A percentile compares a stretch with the other conserved stretches of the same genome.
These are phyloP conservation scores for Penstemon newberryi DNA, from an alignment of 257 asterid species.

Conservation along the genomic window DNA sequence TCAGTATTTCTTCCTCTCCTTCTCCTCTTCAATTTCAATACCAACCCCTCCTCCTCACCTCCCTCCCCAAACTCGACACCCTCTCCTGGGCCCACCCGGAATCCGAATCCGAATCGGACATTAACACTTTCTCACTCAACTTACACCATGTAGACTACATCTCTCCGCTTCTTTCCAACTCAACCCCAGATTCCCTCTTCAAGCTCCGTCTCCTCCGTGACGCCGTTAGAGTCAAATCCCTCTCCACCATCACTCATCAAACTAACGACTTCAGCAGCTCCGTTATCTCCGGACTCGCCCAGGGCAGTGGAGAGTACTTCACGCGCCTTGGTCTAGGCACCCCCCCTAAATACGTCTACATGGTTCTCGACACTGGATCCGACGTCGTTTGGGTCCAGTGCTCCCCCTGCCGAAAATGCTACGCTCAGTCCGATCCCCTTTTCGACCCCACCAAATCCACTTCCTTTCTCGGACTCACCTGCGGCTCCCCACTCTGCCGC, in stretches of 20 bases:
- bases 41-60: constrained; percentile 42
- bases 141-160: constrained; percentile 69
- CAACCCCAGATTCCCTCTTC: constrained; percentile 67
- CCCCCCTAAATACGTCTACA: constrained; percentile 58
- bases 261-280: constrained; percentile 60
- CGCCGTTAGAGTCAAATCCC: constrained; percentile 46
- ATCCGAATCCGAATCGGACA: constrained; percentile 19
- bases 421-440: constrained; percentile 76
- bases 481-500: constrained; percentile 69
- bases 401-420: constrained; percentile 76
- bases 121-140: constrained; percentile 37
- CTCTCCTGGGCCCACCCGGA: constrained; percentile 40
- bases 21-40: constrained; percentile 24
- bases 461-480: constrained; percentile 49
- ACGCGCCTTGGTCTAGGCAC: constrained; percentile 89
- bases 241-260: constrained; percentile 28
- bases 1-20: constrained; percentile 29
- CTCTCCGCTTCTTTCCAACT: constrained; percentile 32
- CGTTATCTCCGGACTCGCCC: constrained; percentile 63
- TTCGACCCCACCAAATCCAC: constrained; percentile 61
- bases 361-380: constrained; percentile 90
- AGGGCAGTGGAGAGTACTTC: constrained; percentile 97
- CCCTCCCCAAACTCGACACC: constrained; percentile 58
- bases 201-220: constrained; percentile 68
- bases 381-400: constrained; percentile 94